phyloP scores from a whole-genome alignment of 2,329 filamentous ascomycete genomes.

The Trichophyton benhamiae region DNA sequence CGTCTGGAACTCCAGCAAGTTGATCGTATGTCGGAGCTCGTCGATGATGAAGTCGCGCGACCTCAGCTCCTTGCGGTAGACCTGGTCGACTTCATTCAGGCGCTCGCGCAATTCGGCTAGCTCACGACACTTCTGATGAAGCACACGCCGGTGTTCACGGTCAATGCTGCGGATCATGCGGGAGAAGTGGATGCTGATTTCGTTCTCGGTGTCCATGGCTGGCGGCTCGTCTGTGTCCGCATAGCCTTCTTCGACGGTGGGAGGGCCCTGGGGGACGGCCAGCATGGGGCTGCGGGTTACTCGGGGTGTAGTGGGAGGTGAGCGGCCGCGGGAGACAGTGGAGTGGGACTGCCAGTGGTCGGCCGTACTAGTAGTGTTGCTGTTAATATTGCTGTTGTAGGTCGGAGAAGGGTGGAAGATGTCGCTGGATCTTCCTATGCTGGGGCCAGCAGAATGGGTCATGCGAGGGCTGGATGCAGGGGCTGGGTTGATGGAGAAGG shows the following conservation, averaged over 20 bases:
- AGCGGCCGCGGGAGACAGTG: background rate
- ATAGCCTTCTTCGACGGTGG: slow-evolving; percentile 13
- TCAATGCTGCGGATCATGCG: slow-evolving; percentile 22
- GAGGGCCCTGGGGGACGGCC: slow-evolving; percentile 10
- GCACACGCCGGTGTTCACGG: slow-evolving; percentile 19
- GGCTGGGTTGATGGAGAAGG: background rate
- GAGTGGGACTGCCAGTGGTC: background rate
- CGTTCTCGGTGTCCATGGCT: slow-evolving; percentile 22
- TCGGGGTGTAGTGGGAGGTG: background rate
- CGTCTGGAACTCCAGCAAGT: slow-evolving; percentile 16
- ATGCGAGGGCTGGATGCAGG: background rate
- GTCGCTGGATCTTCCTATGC: slow-evolving; percentile 3
- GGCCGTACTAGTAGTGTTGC: too few relatives aligned
- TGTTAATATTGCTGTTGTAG: background rate
- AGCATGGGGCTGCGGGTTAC: slow-evolving; percentile 2
- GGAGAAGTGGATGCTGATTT: slow-evolving; percentile 21
- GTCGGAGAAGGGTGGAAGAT: background rate
- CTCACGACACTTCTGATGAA: slow-evolving; percentile 21
- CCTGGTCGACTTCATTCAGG: slow-evolving; percentile 22
- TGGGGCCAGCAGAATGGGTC: slow-evolving; percentile 13
- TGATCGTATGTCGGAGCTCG: slow-evolving; percentile 18
- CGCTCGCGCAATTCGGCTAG: slow-evolving; percentile 18
- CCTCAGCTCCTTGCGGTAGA: slow-evolving; percentile 21
- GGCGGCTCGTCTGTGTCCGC: slow-evolving; percentile 15
- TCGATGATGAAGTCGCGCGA: slow-evolving; percentile 21